Percentiles rank a stretch among this genome's conserved stretches.
These are phyloP conservation scores for Phoenix dactylifera DNA, from an alignment of 176 grass and related monocot genomes.

Conservation along the genomic window DNA sequence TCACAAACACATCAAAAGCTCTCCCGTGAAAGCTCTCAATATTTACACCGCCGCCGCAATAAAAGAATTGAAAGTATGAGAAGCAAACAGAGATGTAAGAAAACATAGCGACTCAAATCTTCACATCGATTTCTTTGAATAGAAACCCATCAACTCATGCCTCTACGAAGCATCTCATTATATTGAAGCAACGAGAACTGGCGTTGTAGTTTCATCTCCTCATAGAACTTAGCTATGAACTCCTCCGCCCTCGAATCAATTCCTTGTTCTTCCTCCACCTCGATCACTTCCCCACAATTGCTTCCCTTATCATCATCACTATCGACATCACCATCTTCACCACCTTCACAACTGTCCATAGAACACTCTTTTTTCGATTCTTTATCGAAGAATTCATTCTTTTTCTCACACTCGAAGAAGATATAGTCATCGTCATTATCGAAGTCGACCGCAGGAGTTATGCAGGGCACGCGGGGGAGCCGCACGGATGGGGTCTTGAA, in stretches of 20 bases:
- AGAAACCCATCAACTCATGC: slow-evolving; percentile 10
- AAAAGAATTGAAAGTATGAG: no score
- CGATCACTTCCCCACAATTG: neutral
- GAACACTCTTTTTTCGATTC: no score
- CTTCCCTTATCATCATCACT: neutral
- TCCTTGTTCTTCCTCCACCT: slow-evolving; percentile 23
- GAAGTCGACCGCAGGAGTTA: slow-evolving; percentile 27
- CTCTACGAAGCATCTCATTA: slow-evolving; percentile 69
- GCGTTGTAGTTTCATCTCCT: slow-evolving; percentile 69
- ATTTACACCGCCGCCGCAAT: no score
- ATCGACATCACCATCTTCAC: neutral
- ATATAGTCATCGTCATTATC: slow-evolving; percentile 27
- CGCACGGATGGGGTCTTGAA: slow-evolving; percentile 50
- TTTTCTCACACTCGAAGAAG: slow-evolving; percentile 23
- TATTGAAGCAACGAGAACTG: slow-evolving; percentile 54
- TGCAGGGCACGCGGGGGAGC: slow-evolving; percentile 64
- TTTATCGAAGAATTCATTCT: neutral
- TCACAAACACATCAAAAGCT: no score
- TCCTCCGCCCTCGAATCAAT: slow-evolving; percentile 76
- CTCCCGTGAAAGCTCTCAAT: no score
- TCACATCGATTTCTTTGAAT: no score
- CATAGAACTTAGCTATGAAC: slow-evolving; percentile 71
- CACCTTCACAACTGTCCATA: no score
- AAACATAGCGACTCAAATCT: no score
- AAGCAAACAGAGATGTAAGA: no score